Base-by-base conservation (phyloP, 805 yeast species). In the Tanozyma kutaoensis region DNA sequence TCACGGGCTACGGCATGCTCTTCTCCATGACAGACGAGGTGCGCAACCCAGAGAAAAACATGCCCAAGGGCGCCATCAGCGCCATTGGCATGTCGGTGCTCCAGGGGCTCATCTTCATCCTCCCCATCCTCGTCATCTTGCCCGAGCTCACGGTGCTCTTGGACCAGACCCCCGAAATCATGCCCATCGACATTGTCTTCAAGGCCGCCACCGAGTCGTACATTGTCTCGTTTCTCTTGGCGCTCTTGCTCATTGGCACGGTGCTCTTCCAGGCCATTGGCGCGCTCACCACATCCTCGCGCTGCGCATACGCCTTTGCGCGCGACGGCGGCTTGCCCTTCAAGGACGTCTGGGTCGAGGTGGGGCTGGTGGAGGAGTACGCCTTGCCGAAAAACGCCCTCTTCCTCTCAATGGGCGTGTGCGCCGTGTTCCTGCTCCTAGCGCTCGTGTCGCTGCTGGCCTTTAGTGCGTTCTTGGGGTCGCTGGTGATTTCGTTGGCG, bases 11-110 rank as follows among this genome's bases (percentile, higher is more conserved):
- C 48, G 88, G 88, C 15, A 72, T 80, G 69, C 58, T 81, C 15
- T 79, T 82, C 12, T 74, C 88, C 5, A 68, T 81, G 59, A 72
- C 85, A 25, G 93, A 81, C 41, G 93, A 81, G 50, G 91, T 81
- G 11, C 66, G 72, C 35, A 58, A 58, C 14, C 88, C 93, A 0
- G 91, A 81, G 43, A 66, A 55, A 30, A 74, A 72, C 27, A 75
- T 81, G 40, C 85, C 93, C 11, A 66, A 66, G 36, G 91, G 91
- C 4, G 70, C 81, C 43, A 50, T 77, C 1, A 57, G 65, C 26
- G 70, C 91, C 2, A 78, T 79, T 11, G 28, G 69, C 23, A 60
- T 78, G 24, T 69, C 88, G 8, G 65, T 76, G 0, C 34, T 70
- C n/a, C 72, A 76, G 10, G 93, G 93, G 0, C 47, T 80, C 10